Evolutionary conservation across 768 basidiomycete species (phyloP).

Genomic region (Suillus ampliporus): DNA sequence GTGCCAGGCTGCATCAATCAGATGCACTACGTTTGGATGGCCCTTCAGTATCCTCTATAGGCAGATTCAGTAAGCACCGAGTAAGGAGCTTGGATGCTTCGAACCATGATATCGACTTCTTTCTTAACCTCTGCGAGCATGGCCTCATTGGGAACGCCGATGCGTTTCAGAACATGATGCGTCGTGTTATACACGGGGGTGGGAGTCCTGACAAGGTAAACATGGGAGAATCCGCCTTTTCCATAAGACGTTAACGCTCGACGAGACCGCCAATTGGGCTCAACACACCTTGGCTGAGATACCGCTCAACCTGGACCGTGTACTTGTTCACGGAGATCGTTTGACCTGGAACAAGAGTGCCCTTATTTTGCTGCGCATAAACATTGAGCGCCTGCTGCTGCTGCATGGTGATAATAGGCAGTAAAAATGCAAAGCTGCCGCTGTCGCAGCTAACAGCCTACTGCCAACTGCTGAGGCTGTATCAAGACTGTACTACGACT

Average conservation of each 20-base stretch:
- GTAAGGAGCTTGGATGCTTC: slow-evolving; percentile 26
- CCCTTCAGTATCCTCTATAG: slow-evolving; percentile 85
- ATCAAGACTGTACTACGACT: neutral
- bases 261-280: slow-evolving; percentile 14
- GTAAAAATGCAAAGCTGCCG: neutral
- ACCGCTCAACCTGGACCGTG: slow-evolving; percentile 90
- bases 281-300: slow-evolving; percentile 87
- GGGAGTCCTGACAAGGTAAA: slow-evolving; percentile 91
- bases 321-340: slow-evolving; percentile 89
- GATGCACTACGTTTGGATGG: slow-evolving; percentile 94
- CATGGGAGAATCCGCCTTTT: slow-evolving; percentile 96
- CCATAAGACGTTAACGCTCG: slow-evolving; percentile 17
- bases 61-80: slow-evolving; percentile 35
- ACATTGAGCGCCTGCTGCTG: slow-evolving; percentile 55
- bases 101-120: slow-evolving; percentile 99
- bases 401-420: slow-evolving; percentile 32
- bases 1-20: slow-evolving; percentile 95
- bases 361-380: slow-evolving; percentile 55
- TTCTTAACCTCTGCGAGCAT: slow-evolving; percentile 94
- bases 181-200: slow-evolving; percentile 89
- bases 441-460: slow-evolving; percentile 8
- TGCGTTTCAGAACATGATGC: slow-evolving; percentile 96
- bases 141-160: slow-evolving; percentile 87
- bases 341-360: slow-evolving; percentile 81
- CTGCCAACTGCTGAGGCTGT: slow-evolving; percentile 4